A percentile compares a stretch with the other conserved stretches of the same genome.
phyloP scores from a whole-genome alignment of 2,329 filamentous ascomycete genomes.

The Trichophyton mentagrophytes region DNA sequence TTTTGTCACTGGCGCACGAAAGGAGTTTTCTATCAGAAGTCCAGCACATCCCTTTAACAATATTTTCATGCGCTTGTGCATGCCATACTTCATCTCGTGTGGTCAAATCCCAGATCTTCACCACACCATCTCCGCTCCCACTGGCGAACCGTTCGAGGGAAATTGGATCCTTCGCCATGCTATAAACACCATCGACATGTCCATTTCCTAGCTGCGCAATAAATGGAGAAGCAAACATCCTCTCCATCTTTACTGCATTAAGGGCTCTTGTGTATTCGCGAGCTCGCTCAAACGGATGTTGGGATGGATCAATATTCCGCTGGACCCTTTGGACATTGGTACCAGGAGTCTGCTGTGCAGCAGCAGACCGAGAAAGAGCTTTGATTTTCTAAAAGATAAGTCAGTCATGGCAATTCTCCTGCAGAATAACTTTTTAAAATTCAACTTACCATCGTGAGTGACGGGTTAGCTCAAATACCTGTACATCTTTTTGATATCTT shows the following conservation, averaged over 20 bases:
- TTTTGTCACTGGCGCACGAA: slow-evolving; percentile 73
- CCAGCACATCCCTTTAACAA: slow-evolving; percentile 86
- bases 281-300: slow-evolving; percentile 83
- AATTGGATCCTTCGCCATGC: slow-evolving; percentile 65
- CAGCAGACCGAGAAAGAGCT: slow-evolving; percentile 35
- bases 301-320: slow-evolving; percentile 58
- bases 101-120: slow-evolving; percentile 83
- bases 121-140: slow-evolving; percentile 78
- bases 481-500: not conserved
- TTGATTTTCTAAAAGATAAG: slow-evolving; percentile 42
- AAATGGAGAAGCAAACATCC: slow-evolving; percentile 80
- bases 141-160: slow-evolving; percentile 64
- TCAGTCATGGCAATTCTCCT: not conserved
- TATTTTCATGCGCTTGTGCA: slow-evolving; percentile 75
- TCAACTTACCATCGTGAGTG: slow-evolving; percentile 3
- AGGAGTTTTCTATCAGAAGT: slow-evolving; percentile 73
- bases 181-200: slow-evolving; percentile 83
- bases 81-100: slow-evolving; percentile 63
- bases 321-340: slow-evolving; percentile 33
- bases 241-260: slow-evolving; percentile 82
- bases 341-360: slow-evolving; percentile 37
- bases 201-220: slow-evolving; percentile 75
- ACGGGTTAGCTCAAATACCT: not conserved
- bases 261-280: slow-evolving; percentile 68
- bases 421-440: not conserved